These are phyloP conservation scores for Didymella segeticola DNA, from an alignment of 2,329 filamentous ascomycete genomes.

Conservation along the genomic window DNA sequence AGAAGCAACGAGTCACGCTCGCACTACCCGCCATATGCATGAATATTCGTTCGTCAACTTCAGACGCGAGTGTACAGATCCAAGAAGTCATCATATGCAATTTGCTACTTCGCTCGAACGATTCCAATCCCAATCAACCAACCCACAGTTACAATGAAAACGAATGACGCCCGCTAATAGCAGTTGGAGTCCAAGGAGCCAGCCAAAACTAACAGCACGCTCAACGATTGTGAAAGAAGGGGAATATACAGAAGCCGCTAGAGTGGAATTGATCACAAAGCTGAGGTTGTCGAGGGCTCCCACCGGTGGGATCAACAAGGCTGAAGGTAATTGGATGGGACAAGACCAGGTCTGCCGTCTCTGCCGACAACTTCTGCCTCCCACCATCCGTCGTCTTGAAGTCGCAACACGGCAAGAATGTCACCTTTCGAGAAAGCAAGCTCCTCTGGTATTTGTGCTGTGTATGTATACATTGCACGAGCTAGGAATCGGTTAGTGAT, in stretches of 20 bases:
- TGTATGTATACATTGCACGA: slow-evolving; percentile 91
- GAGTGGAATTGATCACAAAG: background rate
- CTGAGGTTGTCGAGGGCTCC: background rate
- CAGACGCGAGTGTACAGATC: background rate
- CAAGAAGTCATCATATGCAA: background rate
- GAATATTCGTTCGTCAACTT: background rate
- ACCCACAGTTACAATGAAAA: slow-evolving; percentile 14
- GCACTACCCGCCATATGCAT: too few relatives aligned
- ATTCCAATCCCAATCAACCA: background rate
- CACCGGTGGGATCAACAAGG: slow-evolving; percentile 51
- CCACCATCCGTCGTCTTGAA: slow-evolving; percentile 99
- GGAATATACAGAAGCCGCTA: background rate
- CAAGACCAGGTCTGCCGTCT: slow-evolving; percentile 62
- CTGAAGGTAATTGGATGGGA: slow-evolving; percentile 72
- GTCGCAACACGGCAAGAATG: slow-evolving; percentile 81
- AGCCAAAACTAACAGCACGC: background rate
- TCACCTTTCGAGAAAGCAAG: slow-evolving; percentile 92
- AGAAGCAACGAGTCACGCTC: background rate
- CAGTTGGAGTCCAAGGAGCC: background rate
- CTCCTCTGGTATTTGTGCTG: slow-evolving; percentile 94
- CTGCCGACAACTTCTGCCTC: slow-evolving; percentile 87
- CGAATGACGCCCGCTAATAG: slow-evolving; percentile 20
- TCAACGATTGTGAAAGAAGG: slow-evolving; percentile 7
- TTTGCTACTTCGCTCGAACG: background rate
- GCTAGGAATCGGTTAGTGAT: slow-evolving; percentile 60